phyloP scores from a whole-genome alignment of 352 stramenopile genomes.

The Hyaloperonospora brassicae region DNA sequence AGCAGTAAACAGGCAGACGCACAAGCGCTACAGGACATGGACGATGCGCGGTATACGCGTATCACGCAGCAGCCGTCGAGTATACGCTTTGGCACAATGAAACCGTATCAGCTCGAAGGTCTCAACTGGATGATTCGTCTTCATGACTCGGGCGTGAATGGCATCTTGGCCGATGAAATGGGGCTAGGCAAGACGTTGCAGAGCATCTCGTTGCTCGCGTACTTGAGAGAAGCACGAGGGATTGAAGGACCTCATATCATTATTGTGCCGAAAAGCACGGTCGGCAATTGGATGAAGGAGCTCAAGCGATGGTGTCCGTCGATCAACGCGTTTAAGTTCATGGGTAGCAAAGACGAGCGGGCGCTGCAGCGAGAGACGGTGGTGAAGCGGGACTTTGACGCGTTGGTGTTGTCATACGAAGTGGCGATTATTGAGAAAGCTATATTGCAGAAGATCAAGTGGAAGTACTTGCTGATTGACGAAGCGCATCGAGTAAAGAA shows the following conservation, averaged over 20 bases:
- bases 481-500: conserved; percentile 99
- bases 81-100: conserved; percentile 86
- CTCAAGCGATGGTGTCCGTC: conserved; percentile 94
- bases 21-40: conserved; percentile 64
- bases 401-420: conserved; percentile 89
- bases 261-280: conserved; percentile 96
- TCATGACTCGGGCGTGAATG: conserved; percentile 85
- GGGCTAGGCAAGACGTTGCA: conserved; percentile 89
- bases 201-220: conserved; percentile 95
- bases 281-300: conserved; percentile 99
- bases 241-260: conserved; percentile 97
- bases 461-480: conserved; percentile 97
- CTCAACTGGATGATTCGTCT: conserved; percentile 92
- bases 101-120: conserved; percentile 81
- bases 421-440: conserved; percentile 93
- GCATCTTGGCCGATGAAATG: conserved; percentile 43
- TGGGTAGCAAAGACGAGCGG: conserved; percentile 92
- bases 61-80: conserved; percentile 72
- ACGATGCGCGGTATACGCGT: conserved; percentile 72
- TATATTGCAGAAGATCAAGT: conserved; percentile 90
- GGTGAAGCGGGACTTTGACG: conserved; percentile 84
- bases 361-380: conserved; percentile 87
- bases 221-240: conserved; percentile 89
- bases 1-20: conserved; percentile 62
- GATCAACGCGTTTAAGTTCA: conserved; percentile 93